Evolutionary conservation across 306 rosid genomes (phyloP).

Genomic region (Pueraria montana): DNA sequence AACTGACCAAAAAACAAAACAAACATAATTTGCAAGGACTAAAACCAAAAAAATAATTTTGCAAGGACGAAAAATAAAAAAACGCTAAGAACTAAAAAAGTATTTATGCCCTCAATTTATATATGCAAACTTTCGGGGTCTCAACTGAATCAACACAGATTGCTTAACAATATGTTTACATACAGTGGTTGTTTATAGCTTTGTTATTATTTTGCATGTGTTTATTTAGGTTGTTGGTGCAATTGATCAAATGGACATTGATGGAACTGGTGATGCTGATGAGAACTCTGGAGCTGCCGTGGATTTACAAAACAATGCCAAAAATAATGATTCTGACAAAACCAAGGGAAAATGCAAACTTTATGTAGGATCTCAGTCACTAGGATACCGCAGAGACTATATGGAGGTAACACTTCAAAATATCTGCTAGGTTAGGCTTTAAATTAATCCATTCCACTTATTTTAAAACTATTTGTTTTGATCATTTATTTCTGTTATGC

Average conservation of each 20-base stretch:
- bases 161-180: too few species aligned
- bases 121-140: not conserved
- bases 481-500: constrained; percentile 28
- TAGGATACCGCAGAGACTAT: constrained; percentile 89
- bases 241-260: constrained; percentile 93
- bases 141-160: too few species aligned
- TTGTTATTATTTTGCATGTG: constrained; percentile 23
- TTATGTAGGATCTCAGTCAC: constrained; percentile 88
- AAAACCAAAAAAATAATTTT: too few species aligned
- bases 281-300: constrained; percentile 67
- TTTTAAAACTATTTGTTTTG: constrained; percentile 10
- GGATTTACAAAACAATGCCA: constrained; percentile 65
- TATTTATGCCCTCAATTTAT: too few species aligned
- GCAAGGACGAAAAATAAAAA: too few species aligned
- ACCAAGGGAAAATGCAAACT: constrained; percentile 81
- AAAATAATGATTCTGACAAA: constrained; percentile 74
- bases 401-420: constrained; percentile 76
- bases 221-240: constrained; percentile 86
- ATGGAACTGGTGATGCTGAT: constrained; percentile 70
- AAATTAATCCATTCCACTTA: constrained; percentile 2
- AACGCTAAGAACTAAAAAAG: too few species aligned
- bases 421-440: constrained; percentile 7
- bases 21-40: too few species aligned
- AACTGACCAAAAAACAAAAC: too few species aligned
- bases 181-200: not conserved